A percentile compares a stretch with the other conserved stretches of the same genome.
These are phyloP conservation scores for Ophiostoma angusticollis DNA, from an alignment of 2,329 filamentous ascomycete species.

Conservation along the genomic window DNA sequence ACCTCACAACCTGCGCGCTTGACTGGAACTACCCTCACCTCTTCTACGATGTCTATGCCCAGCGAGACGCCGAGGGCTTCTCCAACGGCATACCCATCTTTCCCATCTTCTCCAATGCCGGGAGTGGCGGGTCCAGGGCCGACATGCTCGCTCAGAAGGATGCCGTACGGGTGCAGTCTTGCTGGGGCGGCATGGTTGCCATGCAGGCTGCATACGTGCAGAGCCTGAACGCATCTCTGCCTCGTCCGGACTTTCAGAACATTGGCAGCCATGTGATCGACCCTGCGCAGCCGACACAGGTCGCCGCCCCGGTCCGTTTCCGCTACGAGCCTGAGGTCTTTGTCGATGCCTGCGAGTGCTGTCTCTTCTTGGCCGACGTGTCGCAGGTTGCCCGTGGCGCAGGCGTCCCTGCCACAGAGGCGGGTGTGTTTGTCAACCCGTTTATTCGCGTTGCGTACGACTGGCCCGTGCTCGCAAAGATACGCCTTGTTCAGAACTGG, in stretches of 20 bases:
- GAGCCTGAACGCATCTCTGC: conserved; percentile 21
- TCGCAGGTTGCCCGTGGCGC: conserved; percentile 23
- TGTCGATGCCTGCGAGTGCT: conserved; percentile 54
- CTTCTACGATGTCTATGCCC: conserved; percentile 64
- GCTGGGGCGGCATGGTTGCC: conserved; percentile 67
- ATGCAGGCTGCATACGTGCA: conserved; percentile 51
- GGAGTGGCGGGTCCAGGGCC: conserved; percentile 40
- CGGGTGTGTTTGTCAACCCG: conserved; percentile 61
- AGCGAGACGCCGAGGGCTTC: conserved; percentile 52
- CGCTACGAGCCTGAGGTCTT: conserved; percentile 45
- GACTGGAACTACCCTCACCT: conserved; percentile 56
- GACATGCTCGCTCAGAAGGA: conserved; percentile 50
- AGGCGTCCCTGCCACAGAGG: conserved; percentile 25
- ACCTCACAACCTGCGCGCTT: conserved; percentile 56
- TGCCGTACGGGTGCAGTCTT: conserved; percentile 57
- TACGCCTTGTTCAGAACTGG: conserved; percentile 47
- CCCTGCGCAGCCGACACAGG: conserved; percentile 19
- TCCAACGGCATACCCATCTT: conserved; percentile 52
- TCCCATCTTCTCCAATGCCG: conserved; percentile 49
- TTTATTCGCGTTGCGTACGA: conserved; percentile 61
- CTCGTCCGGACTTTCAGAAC: conserved; percentile 22
- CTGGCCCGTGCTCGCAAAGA: conserved; percentile 40
- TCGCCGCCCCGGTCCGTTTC: conserved; percentile 36
- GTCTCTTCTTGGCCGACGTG: conserved; percentile 41
- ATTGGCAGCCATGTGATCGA: conserved; percentile 24